phyloP scores from a whole-genome alignment of 805 yeast genomes.

The Nakazawaea molendinolei region DNA sequence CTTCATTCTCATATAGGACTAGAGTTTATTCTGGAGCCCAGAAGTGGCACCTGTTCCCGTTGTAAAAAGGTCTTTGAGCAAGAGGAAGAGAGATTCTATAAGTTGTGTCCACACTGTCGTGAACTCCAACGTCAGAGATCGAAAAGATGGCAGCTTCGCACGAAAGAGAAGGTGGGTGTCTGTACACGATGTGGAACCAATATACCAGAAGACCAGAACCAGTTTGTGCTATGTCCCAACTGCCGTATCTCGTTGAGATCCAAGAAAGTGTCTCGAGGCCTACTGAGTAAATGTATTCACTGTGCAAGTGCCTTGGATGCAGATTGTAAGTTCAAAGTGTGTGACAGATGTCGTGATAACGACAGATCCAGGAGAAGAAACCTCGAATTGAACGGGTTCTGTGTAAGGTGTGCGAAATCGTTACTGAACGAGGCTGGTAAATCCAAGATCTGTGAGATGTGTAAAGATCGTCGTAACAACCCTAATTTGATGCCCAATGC shows the following conservation, averaged over 20 bases:
- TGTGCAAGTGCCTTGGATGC: conserved; percentile 53
- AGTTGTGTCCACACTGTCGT: conserved; percentile 59
- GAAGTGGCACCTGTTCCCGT: conserved; percentile 39
- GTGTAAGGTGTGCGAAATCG: conserved; percentile 54
- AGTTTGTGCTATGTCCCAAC: conserved; percentile 52
- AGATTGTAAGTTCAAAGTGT: conserved; percentile 51
- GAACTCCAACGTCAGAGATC: conserved; percentile 57
- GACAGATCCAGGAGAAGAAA: conserved; percentile 52
- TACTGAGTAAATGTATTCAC: conserved; percentile 62
- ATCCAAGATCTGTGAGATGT: conserved; percentile 49
- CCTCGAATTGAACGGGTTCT: conserved; percentile 50
- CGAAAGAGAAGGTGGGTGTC: conserved; percentile 53
- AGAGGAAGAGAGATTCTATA: conserved; percentile 37
- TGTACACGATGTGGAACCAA: conserved; percentile 58
- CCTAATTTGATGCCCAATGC: conserved; percentile 8
- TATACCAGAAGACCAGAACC: conserved; percentile 42
- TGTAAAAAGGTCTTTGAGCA: conserved; percentile 57
- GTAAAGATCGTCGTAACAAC: conserved; percentile 49
- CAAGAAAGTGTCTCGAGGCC: conserved; percentile 51
- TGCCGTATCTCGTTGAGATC: conserved; percentile 51
- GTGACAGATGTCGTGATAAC: conserved; percentile 55
- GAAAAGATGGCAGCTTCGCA: conserved; percentile 57
- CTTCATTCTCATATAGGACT: background rate
- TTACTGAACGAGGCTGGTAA: conserved; percentile 41
- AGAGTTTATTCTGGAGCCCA: no score